Percentiles rank a stretch among this genome's conserved stretches.
These are phyloP conservation scores for Daldinia eschscholtzii DNA, from an alignment of 2,329 filamentous ascomycete species.

Conservation along the genomic window DNA sequence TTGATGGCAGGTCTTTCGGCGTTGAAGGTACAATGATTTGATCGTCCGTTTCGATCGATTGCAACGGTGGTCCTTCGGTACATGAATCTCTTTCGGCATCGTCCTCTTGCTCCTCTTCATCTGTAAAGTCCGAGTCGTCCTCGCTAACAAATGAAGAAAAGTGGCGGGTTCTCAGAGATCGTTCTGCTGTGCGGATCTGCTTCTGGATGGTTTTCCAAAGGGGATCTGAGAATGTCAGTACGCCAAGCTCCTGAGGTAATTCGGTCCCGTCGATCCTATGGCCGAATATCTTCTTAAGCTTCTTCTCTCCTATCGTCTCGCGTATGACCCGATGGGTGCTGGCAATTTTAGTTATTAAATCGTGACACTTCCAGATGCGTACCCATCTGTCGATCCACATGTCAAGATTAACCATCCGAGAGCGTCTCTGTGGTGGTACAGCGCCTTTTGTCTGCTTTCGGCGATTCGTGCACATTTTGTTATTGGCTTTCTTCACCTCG, in stretches of 20 bases:
- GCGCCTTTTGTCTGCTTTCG: slow-evolving; percentile 30
- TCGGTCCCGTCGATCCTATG: slow-evolving; percentile 28
- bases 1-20: neutral
- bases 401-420: slow-evolving; percentile 20
- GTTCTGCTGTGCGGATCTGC: slow-evolving; percentile 18
- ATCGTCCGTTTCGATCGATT: slow-evolving; percentile 31
- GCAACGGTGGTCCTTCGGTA: slow-evolving; percentile 9
- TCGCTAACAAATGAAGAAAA: slow-evolving; percentile 11
- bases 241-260: slow-evolving; percentile 29
- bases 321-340: slow-evolving; percentile 22
- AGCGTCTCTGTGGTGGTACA: slow-evolving; percentile 13
- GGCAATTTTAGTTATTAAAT: slow-evolving; percentile 24
- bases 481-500: slow-evolving; percentile 28
- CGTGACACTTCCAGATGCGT: slow-evolving; percentile 32
- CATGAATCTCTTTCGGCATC: neutral
- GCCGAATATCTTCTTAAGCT: slow-evolving; percentile 32
- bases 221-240: slow-evolving; percentile 26
- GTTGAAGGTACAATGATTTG: neutral
- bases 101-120: slow-evolving; percentile 28
- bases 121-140: slow-evolving; percentile 24
- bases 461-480: slow-evolving; percentile 29
- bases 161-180: slow-evolving; percentile 10
- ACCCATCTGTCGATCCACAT: slow-evolving; percentile 38
- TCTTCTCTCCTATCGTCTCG: slow-evolving; percentile 32
- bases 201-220: slow-evolving; percentile 36